Base-by-base conservation (phyloP, 805 yeast species). In the Saccharomycopsis fermentans region DNA sequence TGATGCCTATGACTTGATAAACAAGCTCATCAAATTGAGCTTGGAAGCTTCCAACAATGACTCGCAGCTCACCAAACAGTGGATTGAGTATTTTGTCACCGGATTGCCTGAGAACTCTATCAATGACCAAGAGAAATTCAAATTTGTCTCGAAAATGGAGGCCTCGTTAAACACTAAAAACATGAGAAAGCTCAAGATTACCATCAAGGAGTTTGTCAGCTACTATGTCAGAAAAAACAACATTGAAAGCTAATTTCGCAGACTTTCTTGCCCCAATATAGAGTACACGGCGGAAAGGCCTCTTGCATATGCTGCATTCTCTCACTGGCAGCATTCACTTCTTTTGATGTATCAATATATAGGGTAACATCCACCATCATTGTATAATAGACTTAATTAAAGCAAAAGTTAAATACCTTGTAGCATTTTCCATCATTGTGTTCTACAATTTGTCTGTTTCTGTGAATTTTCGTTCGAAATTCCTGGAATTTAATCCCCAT, bases 171-270 rank as follows among this genome's bases (percentile, higher is more conserved):
- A 76, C 39, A 81, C 84, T 26, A 84, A 81, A 65, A 91, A 90
- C 70, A 83, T 77, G 69, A 80, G 92, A 68, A 80, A 88, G 63
- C 82, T 89, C 27, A 80, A 96, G 65, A 74, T 82, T 2, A 78
- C 87, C 52, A 73, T 91, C 57, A 81, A 83, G 65, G 92, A 86
- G 67, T 92, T 91, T 68, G 81, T 88, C 43, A 81, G 78, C 57
- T 87, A 96, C 94, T 90, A 89, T 71, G 73, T 84, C 35, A 76
- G 96, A 65, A 86, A 89, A 68, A 86, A 88, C 21, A 32, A 35
- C 17, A 35, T 26, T 21, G 50, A 43, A 5, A 21, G 29, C 26
- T 32, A 32, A 32, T 5, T 32, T 32, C 35, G 12, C 35, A 32
- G 8, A 11, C 8, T 32, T 32, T 32, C n/a, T n/a, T n/a, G n/a